Evolutionary conservation across 2,329 filamentous ascomycete genomes (phyloP), one percentile per base, ranked within the genome.

Genomic region (Fusarium poae): DNA sequence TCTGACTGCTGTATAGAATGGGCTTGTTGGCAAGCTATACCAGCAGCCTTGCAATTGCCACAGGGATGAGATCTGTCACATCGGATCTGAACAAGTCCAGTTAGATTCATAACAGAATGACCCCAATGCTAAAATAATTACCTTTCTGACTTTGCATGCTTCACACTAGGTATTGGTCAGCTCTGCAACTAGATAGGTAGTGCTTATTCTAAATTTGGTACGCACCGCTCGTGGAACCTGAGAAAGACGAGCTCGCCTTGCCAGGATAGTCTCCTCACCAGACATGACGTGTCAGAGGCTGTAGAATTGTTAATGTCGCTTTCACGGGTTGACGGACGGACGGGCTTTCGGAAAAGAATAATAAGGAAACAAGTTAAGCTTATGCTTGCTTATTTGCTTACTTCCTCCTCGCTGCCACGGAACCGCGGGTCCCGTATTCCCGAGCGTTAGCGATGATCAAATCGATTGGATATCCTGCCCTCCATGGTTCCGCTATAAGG

Each of bases 71-170:
- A 45, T 7, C 67, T 52, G 10, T 69, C 67, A 44, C 67, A 69
- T 6, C 67, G 65, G 16, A 69, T 69, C 67, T 69, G 20, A 13
- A 5, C 8, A 0, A n/a, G 20, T 48, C 23, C 20, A 32, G 30
- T 15, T 35, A 20, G 15, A 18, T 21, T 18, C 12, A n/a, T 6
- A 10, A 16, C 15, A 4, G 10, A 35, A 27, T 5, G 7, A 6
- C n/a, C 2, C 21, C 37, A 16, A 20, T 4, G 5, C 9, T 2
- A 37, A 20, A 30, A 40, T 4, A 42, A n/a, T 30, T 46, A 63
- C 67, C 65, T 69, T 69, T 37, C 67, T 62, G 21, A 69, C 46
- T 27, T 69, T 69, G 20, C 67, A 69, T 11, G 51, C 67, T 53
- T 69, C 65, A 29, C 67, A 69, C 67, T 68, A 55, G 45, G 20